Percentiles rank a stretch among this genome's conserved stretches.
Conservation (phyloP, 441 rosid species). For the Populus hybrid region DNA sequence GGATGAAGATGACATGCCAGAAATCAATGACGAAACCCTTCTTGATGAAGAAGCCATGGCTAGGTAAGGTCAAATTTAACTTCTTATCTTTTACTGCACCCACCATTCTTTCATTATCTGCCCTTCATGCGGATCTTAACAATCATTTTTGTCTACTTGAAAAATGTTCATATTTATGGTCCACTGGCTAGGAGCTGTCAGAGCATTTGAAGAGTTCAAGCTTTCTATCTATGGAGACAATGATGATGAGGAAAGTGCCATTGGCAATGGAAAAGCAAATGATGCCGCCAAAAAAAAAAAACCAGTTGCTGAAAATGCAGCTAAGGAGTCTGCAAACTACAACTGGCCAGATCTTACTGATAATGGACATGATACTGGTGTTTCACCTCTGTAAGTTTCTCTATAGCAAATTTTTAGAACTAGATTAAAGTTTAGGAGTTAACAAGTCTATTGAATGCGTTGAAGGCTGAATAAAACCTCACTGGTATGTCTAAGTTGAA, state of each 20-base stretch:
- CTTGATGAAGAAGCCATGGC: slow-evolving; percentile 91
- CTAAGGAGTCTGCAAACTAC: slow-evolving; percentile 42
- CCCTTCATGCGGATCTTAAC: background rate
- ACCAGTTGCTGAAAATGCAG: slow-evolving; percentile 41
- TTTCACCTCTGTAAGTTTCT: no score
- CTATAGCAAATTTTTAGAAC: no score
- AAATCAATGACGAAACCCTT: slow-evolving; percentile 68
- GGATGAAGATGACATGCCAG: slow-evolving; percentile 74
- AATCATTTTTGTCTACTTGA: no score
- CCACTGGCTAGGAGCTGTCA: slow-evolving; percentile 58
- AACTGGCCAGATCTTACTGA: slow-evolving; percentile 75
- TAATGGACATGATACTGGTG: slow-evolving; percentile 37
- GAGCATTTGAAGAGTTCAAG: slow-evolving; percentile 71
- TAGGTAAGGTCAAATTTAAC: slow-evolving; percentile 39
- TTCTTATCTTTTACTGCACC: background rate
- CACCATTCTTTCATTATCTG: background rate
- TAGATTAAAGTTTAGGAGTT: no score
- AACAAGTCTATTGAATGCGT: background rate
- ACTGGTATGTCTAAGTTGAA: background rate
- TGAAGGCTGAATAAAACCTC: background rate
- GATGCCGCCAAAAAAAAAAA: slow-evolving; percentile 56
- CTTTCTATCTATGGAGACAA: slow-evolving; percentile 66
- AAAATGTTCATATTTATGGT: background rate
- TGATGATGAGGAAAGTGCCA: slow-evolving; percentile 53
- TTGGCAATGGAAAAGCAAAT: slow-evolving; percentile 39